Percentiles rank a stretch among this genome's conserved stretches.
Evolutionary conservation across 2,329 filamentous ascomycete species (phyloP).

Genomic region (Aureobasidium zeae): DNA sequence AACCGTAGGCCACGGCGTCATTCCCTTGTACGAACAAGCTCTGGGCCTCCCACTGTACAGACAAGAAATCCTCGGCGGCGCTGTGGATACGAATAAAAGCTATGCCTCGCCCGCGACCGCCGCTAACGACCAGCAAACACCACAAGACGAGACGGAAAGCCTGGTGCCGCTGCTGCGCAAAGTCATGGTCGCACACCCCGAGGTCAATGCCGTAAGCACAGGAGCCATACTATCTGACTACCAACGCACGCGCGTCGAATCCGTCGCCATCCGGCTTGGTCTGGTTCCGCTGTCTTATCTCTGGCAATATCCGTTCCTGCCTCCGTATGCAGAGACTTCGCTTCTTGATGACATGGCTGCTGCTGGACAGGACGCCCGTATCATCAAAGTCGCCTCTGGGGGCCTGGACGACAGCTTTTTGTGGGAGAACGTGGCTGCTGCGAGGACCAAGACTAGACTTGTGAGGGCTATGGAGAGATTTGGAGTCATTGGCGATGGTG

Average conservation of each 20-base stretch:
- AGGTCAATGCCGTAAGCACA: constrained; percentile 76
- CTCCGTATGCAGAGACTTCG: constrained; percentile 39
- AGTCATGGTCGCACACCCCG: constrained; percentile 61
- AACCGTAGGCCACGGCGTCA: constrained; percentile 80
- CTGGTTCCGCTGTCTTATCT: constrained; percentile 76
- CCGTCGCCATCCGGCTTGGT: constrained; percentile 74
- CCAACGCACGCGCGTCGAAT: constrained; percentile 91
- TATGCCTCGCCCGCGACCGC: constrained; percentile 41
- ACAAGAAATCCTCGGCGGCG: constrained; percentile 61
- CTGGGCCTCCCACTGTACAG: constrained; percentile 79
- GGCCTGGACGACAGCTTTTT: constrained; percentile 73
- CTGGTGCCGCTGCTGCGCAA: constrained; percentile 64
- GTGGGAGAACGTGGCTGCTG: constrained; percentile 67
- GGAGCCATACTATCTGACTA: constrained; percentile 93
- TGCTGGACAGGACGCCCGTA: constrained; percentile 72
- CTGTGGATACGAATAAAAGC: constrained; percentile 60
- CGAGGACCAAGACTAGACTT: constrained; percentile 38
- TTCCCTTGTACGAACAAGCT: constrained; percentile 73
- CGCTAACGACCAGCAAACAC: neutral
- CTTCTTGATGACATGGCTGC: constrained; percentile 74
- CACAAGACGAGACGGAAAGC: constrained; percentile 76
- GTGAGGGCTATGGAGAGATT: constrained; percentile 55
- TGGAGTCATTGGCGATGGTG: constrained; percentile 54
- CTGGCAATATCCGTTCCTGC: constrained; percentile 80
- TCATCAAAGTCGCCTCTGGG: constrained; percentile 90